These are phyloP conservation scores for Phytophthora tubulina DNA, from an alignment of 352 stramenopile species.

Conservation along the genomic window DNA sequence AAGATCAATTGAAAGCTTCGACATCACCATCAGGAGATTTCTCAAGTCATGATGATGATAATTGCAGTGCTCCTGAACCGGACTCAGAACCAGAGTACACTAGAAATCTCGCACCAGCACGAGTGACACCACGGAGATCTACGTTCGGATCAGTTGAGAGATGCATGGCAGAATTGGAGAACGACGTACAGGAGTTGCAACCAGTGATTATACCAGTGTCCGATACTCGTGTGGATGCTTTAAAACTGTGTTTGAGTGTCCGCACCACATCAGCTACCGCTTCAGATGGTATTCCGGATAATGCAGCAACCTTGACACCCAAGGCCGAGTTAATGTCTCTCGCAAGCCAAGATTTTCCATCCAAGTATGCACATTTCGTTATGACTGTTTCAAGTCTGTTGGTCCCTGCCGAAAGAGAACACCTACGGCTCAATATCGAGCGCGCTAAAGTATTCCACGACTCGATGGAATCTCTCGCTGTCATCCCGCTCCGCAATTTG, in stretches of 20 bases:
- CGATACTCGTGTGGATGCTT: conserved; percentile 1
- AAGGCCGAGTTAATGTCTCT: conserved; percentile 20
- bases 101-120: not conserved
- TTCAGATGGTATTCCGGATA: not conserved
- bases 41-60: not conserved
- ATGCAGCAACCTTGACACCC: not conserved
- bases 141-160: conserved; percentile 6
- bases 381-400: conserved; percentile 22
- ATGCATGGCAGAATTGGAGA: not conserved
- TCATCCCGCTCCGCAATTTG: conserved; percentile 37
- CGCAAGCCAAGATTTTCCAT: conserved; percentile 32
- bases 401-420: conserved; percentile 34
- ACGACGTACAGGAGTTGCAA: not conserved
- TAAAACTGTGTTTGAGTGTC: not conserved
- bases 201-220: conserved; percentile 3
- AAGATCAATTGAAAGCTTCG: not conserved
- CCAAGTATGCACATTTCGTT: conserved; percentile 50
- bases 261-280: too few species aligned
- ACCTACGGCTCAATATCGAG: conserved; percentile 40
- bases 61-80: not conserved
- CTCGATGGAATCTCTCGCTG: conserved; percentile 46
- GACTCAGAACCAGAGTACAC: conserved; percentile 4
- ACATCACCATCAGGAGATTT: too few species aligned
- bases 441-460: conserved; percentile 39
- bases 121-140: not conserved